phyloP scores from a whole-genome alignment of 2,329 filamentous ascomycete species.

The Xylariales sp. region DNA sequence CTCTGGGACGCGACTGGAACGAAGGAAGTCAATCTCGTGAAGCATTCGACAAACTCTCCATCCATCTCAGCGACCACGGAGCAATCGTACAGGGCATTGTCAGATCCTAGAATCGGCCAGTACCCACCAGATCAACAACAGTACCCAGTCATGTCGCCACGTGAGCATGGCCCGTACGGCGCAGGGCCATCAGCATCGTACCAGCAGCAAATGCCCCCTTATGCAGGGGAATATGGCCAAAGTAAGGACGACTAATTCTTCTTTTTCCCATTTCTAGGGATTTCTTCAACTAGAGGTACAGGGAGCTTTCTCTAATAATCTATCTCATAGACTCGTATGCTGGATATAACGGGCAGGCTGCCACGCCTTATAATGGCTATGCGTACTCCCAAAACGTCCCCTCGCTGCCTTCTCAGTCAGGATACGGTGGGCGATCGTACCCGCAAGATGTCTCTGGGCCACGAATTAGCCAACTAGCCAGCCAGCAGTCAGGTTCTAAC shows the following conservation, averaged over 20 bases:
- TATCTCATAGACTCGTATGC: too few relatives aligned
- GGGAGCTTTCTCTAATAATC: too few relatives aligned
- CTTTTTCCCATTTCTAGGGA: too few relatives aligned
- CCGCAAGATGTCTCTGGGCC: conserved; percentile 11
- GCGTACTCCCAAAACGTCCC: neutral
- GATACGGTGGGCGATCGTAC: conserved; percentile 1
- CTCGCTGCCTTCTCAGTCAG: neutral
- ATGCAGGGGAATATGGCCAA: neutral
- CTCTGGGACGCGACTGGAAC: conserved; percentile 63
- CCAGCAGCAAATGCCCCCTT: neutral
- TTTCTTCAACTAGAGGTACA: too few relatives aligned
- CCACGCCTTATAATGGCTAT: too few relatives aligned
- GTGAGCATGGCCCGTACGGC: conserved; percentile 1
- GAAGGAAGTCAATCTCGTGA: conserved; percentile 62
- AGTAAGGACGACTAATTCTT: conserved; percentile 3
- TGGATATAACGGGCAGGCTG: too few relatives aligned
- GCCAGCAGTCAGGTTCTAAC: too few relatives aligned
- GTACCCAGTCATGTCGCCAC: neutral
- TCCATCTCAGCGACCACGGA: conserved; percentile 79
- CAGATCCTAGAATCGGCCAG: conserved; percentile 10
- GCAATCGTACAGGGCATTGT: conserved; percentile 57
- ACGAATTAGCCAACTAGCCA: conserved; percentile 23
- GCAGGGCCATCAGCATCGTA: neutral
- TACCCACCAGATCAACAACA: neutral
- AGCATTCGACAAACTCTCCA: conserved; percentile 60